Evolutionary conservation across 140 eudicot species (phyloP), one percentile per base, ranked within the genome.

Genomic region (Cichorium intybus): DNA sequence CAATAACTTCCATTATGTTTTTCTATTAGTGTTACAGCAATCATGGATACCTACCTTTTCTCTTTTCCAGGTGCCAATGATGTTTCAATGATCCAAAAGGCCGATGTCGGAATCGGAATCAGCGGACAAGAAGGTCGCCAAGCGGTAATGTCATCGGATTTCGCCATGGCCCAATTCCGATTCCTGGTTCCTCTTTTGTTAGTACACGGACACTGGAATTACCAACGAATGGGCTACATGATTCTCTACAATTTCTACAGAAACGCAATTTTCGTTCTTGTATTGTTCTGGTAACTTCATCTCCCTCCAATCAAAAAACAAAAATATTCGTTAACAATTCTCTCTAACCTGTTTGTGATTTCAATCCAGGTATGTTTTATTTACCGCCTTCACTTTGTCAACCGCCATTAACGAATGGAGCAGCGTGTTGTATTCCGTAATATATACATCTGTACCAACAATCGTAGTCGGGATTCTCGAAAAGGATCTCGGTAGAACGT

Each of bases 91-190:
- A 92, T 92, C 78, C 98, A 92, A 83, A 86, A 76, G 82, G 98
- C 98, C 21, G 98, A 92, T 77, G 98, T 92, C 56, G 98, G 98
- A 62, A 79, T 92, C 37, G 98, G 98, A 9, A 92, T 92, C 76
- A 92, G 95, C 24, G 98, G 98, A 21, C 96, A 88, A 83, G 98
- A 92, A 80, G 98, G 98, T 45, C 85, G 98, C 58, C 98, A 92
- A 81, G 98, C 98, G 62, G 98, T 92, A 15, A 92, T 92, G 98
- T 85, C 98, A 28, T 92, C 98, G 26, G 98, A 92, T 79, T 92
- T 92, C 64, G 90, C 98, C 6, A 88, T 92, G 98, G 98, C 95
- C 12, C 96, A 92, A 48, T 92, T 92, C 75, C 82, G 96, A 68
- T 92, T 92, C 62, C 79, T 92, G 75, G 98, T 92, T 63, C 91